Percentiles rank a stretch among this genome's conserved stretches.
These are phyloP conservation scores for Mortierella sp. DNA, from an alignment of 371 early-diverging fungal genomes.

Conservation along the genomic window DNA sequence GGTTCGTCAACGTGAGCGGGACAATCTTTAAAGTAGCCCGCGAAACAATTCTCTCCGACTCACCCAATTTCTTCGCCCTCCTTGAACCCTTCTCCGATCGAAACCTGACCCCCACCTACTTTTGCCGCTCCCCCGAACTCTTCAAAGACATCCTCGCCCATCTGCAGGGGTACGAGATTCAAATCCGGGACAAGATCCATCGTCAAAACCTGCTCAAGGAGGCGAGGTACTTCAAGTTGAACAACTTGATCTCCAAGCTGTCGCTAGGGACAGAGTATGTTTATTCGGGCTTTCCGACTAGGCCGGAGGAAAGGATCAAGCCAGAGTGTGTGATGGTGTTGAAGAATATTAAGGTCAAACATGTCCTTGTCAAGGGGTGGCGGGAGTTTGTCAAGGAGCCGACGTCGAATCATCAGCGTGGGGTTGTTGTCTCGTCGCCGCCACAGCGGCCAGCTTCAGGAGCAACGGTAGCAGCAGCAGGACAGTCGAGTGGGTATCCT, in stretches of 20 bases:
- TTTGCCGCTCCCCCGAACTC: conserved; percentile 72
- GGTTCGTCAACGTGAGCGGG: conserved; percentile 55
- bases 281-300: conserved; percentile 47
- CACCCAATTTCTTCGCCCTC: conserved; percentile 44
- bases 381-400: conserved; percentile 38
- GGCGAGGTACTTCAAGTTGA: conserved; percentile 71
- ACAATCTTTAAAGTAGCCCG: conserved; percentile 44
- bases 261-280: conserved; percentile 45
- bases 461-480: background rate
- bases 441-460: background rate
- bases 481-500: background rate
- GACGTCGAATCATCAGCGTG: background rate
- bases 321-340: conserved; percentile 51
- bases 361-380: conserved; percentile 51
- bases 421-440: background rate
- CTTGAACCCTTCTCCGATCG: conserved; percentile 52
- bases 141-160: conserved; percentile 73
- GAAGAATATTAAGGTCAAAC: conserved; percentile 44
- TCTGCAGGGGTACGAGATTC: conserved; percentile 72
- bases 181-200: conserved; percentile 72
- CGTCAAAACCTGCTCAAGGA: conserved; percentile 73
- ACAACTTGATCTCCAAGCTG: conserved; percentile 66
- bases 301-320: conserved; percentile 48
- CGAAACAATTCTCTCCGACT: conserved; percentile 35
- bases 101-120: conserved; percentile 63